Percentiles rank a stretch among this genome's conserved stretches.
Evolutionary conservation across 2,329 filamentous ascomycete genomes (phyloP).

Genomic region (Colletotrichum endophyticum): DNA sequence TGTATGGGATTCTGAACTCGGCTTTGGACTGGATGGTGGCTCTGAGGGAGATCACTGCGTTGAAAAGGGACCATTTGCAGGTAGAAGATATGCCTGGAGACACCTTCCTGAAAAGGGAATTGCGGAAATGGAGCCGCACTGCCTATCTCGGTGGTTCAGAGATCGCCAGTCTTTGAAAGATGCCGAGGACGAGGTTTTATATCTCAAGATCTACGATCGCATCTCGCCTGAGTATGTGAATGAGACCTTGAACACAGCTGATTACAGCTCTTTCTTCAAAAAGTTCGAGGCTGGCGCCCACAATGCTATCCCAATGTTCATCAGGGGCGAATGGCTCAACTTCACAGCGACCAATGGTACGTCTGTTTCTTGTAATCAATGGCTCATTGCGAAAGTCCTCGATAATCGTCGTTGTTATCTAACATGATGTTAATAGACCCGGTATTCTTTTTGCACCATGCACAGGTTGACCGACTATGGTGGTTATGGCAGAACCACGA

Average conservation of each 20-base stretch:
- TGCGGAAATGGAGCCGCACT: neutral
- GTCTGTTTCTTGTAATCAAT: too few species aligned
- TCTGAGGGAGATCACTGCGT: neutral
- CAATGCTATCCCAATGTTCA: neutral
- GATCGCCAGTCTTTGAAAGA: neutral
- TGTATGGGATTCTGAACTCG: neutral
- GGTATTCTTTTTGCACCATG: constrained; percentile 33
- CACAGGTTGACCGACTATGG: constrained; percentile 30
- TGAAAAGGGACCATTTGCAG: neutral
- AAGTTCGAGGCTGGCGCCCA: neutral
- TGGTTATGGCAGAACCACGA: constrained; percentile 26
- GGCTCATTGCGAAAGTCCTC: too few species aligned
- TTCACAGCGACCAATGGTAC: constrained; percentile 30
- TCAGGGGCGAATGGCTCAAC: constrained; percentile 14
- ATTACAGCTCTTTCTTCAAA: neutral
- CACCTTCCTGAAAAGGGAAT: neutral
- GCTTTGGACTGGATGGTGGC: neutral
- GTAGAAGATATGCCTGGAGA: neutral
- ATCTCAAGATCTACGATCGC: neutral
- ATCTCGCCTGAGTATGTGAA: neutral
- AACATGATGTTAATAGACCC: constrained; percentile 21
- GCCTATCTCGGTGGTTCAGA: neutral
- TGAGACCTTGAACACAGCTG: neutral
- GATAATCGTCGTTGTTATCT: too few species aligned
- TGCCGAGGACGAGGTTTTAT: neutral